Conservation (phyloP, 2,329 filamentous ascomycete species). For the Penicillium fuscoglaucum region DNA sequence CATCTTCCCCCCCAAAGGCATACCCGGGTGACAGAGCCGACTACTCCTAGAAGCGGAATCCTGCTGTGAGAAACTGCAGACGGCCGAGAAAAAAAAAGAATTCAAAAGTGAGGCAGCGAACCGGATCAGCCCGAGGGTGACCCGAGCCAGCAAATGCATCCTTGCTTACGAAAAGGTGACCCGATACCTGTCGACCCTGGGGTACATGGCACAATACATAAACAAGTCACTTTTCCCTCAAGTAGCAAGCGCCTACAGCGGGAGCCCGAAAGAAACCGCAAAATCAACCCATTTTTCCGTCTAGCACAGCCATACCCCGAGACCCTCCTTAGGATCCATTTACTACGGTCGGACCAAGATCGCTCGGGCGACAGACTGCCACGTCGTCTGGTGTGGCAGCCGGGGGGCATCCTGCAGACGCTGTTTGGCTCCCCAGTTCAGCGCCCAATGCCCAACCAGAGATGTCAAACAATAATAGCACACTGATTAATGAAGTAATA, state of each 20-base stretch:
- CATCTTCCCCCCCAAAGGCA: not conserved
- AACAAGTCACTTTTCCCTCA: not conserved
- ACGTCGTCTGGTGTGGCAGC: slow-evolving; percentile 24
- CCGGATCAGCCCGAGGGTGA: slow-evolving; percentile 31
- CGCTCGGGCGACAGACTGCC: slow-evolving; percentile 19
- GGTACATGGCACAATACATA: slow-evolving; percentile 9
- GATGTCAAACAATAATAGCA: not conserved
- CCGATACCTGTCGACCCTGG: slow-evolving; percentile 1
- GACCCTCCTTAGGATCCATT: slow-evolving; percentile 4
- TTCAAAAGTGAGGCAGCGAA: slow-evolving; percentile 43
- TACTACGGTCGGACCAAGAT: slow-evolving; percentile 9
- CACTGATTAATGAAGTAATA: not conserved
- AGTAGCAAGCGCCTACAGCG: slow-evolving; percentile 23
- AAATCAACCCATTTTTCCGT: not conserved
- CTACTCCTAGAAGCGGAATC: not conserved
- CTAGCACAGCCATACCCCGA: slow-evolving; percentile 8
- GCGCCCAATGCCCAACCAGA: slow-evolving; percentile 18
- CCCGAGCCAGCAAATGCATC: slow-evolving; percentile 26
- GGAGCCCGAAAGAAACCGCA: slow-evolving; percentile 9
- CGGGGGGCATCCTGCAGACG: slow-evolving; percentile 23
- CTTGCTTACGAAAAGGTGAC: slow-evolving; percentile 11
- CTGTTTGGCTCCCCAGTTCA: slow-evolving; percentile 4
- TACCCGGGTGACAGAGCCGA: slow-evolving; percentile 5
- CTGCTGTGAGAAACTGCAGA: slow-evolving; percentile 13
- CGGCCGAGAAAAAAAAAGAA: slow-evolving; percentile 16